Conservation (phyloP, 2,329 filamentous ascomycete species). For the Grosmannia clavigera region DNA sequence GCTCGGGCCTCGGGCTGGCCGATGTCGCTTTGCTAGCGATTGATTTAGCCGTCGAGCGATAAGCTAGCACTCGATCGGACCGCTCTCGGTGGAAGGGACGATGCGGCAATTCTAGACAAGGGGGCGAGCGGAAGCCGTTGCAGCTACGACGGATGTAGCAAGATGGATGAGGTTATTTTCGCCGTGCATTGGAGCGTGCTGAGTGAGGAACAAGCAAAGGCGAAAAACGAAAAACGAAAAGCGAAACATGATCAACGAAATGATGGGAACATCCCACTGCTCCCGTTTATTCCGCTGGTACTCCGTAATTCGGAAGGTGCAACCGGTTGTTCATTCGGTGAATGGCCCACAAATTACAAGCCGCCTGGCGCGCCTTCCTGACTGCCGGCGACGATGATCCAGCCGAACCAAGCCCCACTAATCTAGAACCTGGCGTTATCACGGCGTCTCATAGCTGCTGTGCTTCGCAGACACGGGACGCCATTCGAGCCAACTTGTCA, state of each 20-base stretch:
- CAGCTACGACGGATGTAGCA: not conserved
- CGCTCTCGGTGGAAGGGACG: not conserved
- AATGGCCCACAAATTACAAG: not conserved
- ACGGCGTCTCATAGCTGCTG: not conserved
- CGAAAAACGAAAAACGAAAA: not conserved
- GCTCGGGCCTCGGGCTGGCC: not conserved
- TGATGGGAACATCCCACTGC: not conserved
- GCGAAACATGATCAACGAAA: not conserved
- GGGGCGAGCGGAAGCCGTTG: not conserved
- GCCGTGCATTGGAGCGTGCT: not conserved
- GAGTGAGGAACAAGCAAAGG: not conserved
- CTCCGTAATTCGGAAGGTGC: not conserved
- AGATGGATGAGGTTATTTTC: not conserved
- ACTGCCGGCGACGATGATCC: too few relatives aligned
- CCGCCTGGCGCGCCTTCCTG: not conserved
- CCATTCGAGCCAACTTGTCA: not conserved
- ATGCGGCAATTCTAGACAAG: not conserved
- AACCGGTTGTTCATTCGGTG: not conserved
- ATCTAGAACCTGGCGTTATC: not conserved
- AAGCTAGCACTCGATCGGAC: not conserved
- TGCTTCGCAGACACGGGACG: not conserved
- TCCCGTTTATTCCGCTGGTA: not conserved
- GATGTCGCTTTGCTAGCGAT: not conserved
- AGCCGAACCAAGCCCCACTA: not conserved
- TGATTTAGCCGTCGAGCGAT: not conserved